Evolutionary conservation across 2,329 filamentous ascomycete species (phyloP), one percentile per base, ranked within the genome.

Genomic region (Ascochyta lentis): DNA sequence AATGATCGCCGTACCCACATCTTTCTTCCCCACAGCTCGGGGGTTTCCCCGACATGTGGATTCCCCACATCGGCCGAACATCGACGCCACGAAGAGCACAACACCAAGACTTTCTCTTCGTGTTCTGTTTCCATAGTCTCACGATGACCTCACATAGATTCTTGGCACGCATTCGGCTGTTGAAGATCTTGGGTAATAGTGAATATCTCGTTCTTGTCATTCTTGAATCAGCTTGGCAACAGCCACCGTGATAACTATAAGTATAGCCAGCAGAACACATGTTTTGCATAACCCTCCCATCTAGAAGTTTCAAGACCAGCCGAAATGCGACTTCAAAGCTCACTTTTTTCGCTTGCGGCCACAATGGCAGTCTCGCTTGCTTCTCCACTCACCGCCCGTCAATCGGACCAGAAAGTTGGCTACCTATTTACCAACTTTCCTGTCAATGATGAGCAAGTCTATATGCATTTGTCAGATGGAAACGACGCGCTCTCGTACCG

Each of bases 361-460:
- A 16, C 16, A 16, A 13, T 37, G 12, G 13, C 40, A 12, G 22
- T 44, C 13, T 40, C 41, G 16, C n/a, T 46, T 2, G 46, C 40
- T 6, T 45, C 46, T 12, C 52, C 46, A 6, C 46, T 49, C 27
- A 41, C 22, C 8, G n/a, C 29, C 15, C 46, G 46, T n/a, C 52
- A 55, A n/a, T n/a, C 42, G 5, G 41, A 55, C 19, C n/a, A 41
- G 15, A 55, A 55, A 29, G 46, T 55, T 7, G 52, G 52, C 13
- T 55, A 55, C 19, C 41, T 55, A 6, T 55, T 55, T 16, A 29
- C 46, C 22, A 55, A 55, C 16, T 55, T 55, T 10, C 52, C 46
- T 2, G 52, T 55, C 9, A 29, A 49, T 10, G 52, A 50, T 46
- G 52, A 55, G 19, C 52, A 55, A 42, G 46, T 55, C 35, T 55